Conservation (phyloP, 1,284 basidiomycete genomes). For the Trichosporon sp. region DNA sequence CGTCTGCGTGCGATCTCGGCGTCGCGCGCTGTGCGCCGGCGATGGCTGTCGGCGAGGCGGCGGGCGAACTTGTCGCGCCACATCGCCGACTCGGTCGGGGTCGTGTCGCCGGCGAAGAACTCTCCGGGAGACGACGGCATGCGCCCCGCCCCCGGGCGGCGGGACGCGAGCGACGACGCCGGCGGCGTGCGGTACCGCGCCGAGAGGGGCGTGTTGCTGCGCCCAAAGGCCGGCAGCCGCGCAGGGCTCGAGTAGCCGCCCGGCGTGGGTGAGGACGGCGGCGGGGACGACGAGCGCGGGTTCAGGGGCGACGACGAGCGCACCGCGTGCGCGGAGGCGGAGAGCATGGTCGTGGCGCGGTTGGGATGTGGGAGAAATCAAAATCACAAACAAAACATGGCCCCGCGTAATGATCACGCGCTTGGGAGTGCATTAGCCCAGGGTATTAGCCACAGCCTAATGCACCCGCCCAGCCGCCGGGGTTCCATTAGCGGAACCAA, state of each 20-base stretch:
- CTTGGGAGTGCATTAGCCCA: background rate
- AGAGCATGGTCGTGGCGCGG: conserved; percentile 12
- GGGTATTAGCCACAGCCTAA: background rate
- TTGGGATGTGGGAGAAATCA: background rate
- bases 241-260: conserved; percentile 4
- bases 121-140: conserved; percentile 15
- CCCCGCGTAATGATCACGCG: background rate
- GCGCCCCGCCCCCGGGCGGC: background rate
- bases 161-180: conserved; percentile 1
- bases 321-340: conserved; percentile 12
- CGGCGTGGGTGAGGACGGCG: conserved; percentile 24
- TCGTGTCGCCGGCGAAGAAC: conserved; percentile 34
- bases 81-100: conserved; percentile 37
- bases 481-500: conserved; percentile 8
- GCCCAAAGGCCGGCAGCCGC: conserved; percentile 4
- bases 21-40: conserved; percentile 25
- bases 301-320: conserved; percentile 40
- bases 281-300: conserved; percentile 29
- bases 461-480: background rate
- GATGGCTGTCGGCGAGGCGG: conserved; percentile 34
- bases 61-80: conserved; percentile 37
- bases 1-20: conserved; percentile 29
- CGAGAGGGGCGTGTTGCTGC: conserved; percentile 7
- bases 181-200: conserved; percentile 19
- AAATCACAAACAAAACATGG: conserved; percentile 5